These are phyloP conservation scores for Rhinocladiella mackenziei DNA, from an alignment of 2,329 filamentous ascomycete genomes.

Conservation along the genomic window DNA sequence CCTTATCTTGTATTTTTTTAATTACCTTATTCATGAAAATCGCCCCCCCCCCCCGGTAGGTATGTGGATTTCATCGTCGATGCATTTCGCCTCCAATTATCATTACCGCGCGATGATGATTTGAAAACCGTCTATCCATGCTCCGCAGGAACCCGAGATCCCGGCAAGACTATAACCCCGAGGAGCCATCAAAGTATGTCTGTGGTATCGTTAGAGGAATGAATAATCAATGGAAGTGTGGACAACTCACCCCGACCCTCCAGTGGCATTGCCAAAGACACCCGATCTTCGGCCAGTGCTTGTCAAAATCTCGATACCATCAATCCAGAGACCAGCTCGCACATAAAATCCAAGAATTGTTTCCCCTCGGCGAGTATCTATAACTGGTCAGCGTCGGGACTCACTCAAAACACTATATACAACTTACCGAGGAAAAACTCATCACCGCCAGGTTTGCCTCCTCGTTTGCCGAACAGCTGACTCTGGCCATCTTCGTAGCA, in stretches of 20 bases:
- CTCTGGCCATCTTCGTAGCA: conserved; percentile 80
- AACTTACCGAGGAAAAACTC: conserved; percentile 71
- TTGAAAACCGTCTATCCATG: conserved; percentile 82
- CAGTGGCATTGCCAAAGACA: conserved; percentile 74
- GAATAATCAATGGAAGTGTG: neutral
- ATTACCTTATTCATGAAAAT: conserved; percentile 4
- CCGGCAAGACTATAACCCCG: conserved; percentile 85
- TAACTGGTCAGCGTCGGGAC: conserved; percentile 26
- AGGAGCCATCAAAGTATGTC: conserved; percentile 83
- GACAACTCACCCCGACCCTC: conserved; percentile 74
- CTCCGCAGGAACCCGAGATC: conserved; percentile 72
- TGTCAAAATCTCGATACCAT: conserved; percentile 85
- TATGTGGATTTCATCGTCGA: too few relatives aligned
- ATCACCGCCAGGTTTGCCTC: conserved; percentile 65
- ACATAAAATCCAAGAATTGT: conserved; percentile 82
- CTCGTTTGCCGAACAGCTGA: conserved; percentile 80
- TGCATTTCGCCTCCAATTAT: conserved; percentile 2
- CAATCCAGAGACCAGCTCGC: conserved; percentile 75
- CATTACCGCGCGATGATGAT: conserved; percentile 68
- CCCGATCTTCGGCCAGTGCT: conserved; percentile 81
- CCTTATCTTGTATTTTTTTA: too few relatives aligned
- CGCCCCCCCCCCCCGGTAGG: too few relatives aligned
- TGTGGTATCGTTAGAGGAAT: conserved; percentile 37
- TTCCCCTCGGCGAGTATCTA: conserved; percentile 80
- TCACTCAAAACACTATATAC: neutral